These are phyloP conservation scores for Staphylotrichum longicolle DNA, from an alignment of 495 filamentous ascomycete species.

Conservation along the genomic window DNA sequence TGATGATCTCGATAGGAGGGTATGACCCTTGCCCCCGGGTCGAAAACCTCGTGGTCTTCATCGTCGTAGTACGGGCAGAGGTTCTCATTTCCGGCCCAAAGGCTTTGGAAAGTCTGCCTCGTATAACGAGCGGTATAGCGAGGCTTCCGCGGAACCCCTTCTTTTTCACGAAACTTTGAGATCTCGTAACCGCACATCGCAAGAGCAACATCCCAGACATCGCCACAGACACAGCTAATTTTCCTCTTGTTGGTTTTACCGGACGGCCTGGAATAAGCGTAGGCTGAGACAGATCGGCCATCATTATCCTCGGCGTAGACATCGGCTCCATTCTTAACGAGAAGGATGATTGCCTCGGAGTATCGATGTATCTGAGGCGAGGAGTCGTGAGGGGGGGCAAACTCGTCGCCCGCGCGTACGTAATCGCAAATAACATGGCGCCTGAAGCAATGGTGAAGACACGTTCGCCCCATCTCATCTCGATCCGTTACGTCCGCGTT, in stretches of 20 bases:
- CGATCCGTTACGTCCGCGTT: not conserved
- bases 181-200: not conserved
- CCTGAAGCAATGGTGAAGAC: not conserved
- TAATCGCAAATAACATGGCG: no score
- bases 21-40: no score
- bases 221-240: not conserved
- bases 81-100: not conserved
- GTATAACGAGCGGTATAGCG: not conserved
- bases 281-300: not conserved
- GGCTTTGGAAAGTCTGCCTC: not conserved
- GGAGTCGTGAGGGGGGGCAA: not conserved
- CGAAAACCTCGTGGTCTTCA: no score
- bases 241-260: no score
- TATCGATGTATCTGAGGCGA: not conserved
- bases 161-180: not conserved
- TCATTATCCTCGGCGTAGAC: not conserved
- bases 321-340: not conserved
- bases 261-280: not conserved
- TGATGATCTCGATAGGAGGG: no score
- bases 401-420: not conserved
- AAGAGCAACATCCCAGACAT: not conserved
- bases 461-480: not conserved
- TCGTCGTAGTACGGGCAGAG: conserved; percentile 3
- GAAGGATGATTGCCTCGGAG: not conserved
- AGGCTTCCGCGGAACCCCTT: not conserved